Conservation (phyloP, 2,329 filamentous ascomycete genomes). For the Gnomoniopsis sp. region DNA sequence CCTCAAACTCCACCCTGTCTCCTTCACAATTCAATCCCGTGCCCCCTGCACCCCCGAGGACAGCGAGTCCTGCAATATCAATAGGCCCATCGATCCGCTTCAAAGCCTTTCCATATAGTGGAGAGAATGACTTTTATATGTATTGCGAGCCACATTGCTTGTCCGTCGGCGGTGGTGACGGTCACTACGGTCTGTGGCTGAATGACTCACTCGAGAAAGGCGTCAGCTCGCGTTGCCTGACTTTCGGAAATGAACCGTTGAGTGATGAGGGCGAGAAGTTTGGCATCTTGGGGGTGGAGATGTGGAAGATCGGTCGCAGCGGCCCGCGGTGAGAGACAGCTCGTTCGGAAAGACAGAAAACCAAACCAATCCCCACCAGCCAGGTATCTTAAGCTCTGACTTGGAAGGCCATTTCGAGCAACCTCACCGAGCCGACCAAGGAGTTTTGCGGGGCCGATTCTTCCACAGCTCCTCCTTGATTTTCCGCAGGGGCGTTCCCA, state of each 20-base stretch:
- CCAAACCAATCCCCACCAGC: background rate
- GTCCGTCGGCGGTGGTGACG: slow-evolving; percentile 83
- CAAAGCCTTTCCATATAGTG: slow-evolving; percentile 95
- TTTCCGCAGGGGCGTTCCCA: background rate
- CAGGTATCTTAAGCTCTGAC: background rate
- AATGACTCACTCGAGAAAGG: slow-evolving; percentile 82
- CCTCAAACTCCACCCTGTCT: background rate
- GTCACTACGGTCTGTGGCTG: slow-evolving; percentile 90
- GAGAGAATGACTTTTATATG: slow-evolving; percentile 95
- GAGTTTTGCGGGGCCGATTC: background rate
- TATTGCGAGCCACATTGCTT: slow-evolving; percentile 84
- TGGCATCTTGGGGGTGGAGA: slow-evolving; percentile 82
- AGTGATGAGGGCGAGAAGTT: slow-evolving; percentile 94
- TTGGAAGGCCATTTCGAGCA: background rate
- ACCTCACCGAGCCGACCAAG: background rate
- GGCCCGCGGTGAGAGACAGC: slow-evolving; percentile 6
- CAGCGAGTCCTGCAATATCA: slow-evolving; percentile 33
- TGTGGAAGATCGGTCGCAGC: slow-evolving; percentile 78
- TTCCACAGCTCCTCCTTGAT: background rate
- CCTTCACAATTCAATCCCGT: background rate
- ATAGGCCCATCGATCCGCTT: slow-evolving; percentile 80
- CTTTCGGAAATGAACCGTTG: slow-evolving; percentile 90
- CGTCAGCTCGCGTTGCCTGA: slow-evolving; percentile 78
- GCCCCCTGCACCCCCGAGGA: slow-evolving; percentile 3
- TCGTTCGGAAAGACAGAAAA: background rate